A percentile compares a stretch with the other conserved stretches of the same genome.
phyloP scores from a whole-genome alignment of 768 basidiomycete genomes.

The Podaxis sp. region DNA sequence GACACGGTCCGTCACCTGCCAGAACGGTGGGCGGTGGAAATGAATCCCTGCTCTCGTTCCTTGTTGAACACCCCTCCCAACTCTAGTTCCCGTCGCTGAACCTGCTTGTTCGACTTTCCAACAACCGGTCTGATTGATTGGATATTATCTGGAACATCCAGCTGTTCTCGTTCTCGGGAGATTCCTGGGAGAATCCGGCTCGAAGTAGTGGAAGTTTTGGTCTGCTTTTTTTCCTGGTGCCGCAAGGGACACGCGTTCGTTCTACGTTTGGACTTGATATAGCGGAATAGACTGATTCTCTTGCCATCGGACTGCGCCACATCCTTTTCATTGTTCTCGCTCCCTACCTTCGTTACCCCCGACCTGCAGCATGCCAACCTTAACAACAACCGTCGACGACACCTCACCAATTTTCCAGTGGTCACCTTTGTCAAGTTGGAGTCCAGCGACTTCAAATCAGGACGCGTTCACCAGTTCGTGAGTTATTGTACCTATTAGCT shows the following conservation, averaged over 20 bases:
- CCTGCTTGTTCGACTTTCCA: background rate
- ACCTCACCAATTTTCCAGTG: conserved; percentile 28
- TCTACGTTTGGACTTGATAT: background rate
- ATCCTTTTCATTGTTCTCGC: background rate
- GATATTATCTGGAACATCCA: background rate
- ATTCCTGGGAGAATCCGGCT: background rate
- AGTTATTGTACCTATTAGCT: background rate
- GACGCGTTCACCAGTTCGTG: conserved; percentile 20
- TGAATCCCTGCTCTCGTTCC: background rate
- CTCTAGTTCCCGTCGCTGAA: no score
- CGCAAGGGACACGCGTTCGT: background rate
- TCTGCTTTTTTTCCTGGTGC: background rate
- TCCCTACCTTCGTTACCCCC: background rate
- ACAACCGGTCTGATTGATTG: background rate
- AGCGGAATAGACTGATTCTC: background rate
- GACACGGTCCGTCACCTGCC: background rate
- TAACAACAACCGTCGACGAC: conserved; percentile 35
- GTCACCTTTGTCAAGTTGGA: conserved; percentile 25
- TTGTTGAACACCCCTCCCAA: background rate
- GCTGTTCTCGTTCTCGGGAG: background rate
- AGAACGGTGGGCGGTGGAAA: background rate
- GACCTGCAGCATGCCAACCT: conserved; percentile 27
- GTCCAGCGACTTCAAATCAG: conserved; percentile 22
- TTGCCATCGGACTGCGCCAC: background rate
- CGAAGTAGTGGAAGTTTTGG: background rate